A percentile compares a stretch with the other conserved stretches of the same genome.
phyloP scores from a whole-genome alignment of 2,329 filamentous ascomycete genomes.

The Colletotrichum sansevieriae region DNA sequence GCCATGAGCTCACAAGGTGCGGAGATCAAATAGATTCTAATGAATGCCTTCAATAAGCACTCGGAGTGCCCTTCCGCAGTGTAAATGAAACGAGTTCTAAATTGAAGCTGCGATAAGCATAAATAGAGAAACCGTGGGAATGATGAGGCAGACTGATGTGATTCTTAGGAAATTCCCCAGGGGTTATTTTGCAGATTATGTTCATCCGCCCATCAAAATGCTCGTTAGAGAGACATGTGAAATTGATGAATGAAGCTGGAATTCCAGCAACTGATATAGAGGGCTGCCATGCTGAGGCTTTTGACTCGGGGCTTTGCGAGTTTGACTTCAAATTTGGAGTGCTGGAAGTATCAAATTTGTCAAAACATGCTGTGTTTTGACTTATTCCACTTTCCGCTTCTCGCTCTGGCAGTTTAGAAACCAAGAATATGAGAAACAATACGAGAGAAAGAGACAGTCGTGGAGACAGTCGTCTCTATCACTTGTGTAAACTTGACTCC shows the following conservation, averaged over 20 bases:
- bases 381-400: neutral
- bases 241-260: neutral
- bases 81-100: neutral
- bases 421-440: neutral
- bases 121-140: neutral
- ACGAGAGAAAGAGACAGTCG: neutral
- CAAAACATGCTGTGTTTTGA: neutral
- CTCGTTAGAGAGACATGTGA: neutral
- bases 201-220: neutral
- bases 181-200: neutral
- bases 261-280: neutral
- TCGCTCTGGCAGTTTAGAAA: neutral
- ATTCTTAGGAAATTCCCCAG: neutral
- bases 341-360: neutral
- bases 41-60: neutral
- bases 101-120: neutral
- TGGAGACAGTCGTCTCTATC: neutral
- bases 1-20: too few relatives aligned
- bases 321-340: neutral
- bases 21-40: neutral
- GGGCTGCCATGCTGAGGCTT: neutral
- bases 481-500: neutral
- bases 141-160: neutral
- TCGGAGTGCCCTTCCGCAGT: neutral
- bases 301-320: neutral